Base-by-base conservation (phyloP, 495 filamentous ascomycete genomes). In the Penicillium paxilli region DNA sequence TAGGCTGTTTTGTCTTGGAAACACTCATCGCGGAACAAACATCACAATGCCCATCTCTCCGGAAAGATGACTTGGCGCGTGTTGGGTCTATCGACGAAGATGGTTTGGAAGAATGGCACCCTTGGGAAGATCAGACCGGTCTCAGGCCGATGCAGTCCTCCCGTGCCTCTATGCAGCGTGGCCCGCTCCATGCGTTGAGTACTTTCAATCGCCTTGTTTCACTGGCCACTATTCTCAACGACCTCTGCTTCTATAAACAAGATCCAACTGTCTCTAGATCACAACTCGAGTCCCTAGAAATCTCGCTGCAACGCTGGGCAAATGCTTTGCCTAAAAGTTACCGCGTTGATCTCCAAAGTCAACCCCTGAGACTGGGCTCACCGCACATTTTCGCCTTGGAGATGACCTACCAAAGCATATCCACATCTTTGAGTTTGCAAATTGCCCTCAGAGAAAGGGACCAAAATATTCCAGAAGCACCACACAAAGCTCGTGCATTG, bases 61-160 rank as follows among this genome's bases (percentile, higher is more conserved):
- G 68, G 24, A 66, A 68, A 14, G 68, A 73, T 28, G 79, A 84
- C 51, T 49, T 85, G 28, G 59, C 64, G 9, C 60, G 62, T 20
- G 59, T 82, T 25, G 71, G 75, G 0, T 60, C 67, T 6, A 63
- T 85, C 5, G 72, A 78, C 37, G 83, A 88, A 66, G 82, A 86
- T 65, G 86, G 83, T 1, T 64, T 84, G 22, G 87, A 90, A 51
- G 85, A 90, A 67, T 89, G 86, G 87, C 80, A 87, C 60, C 82
- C 81, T 12, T 90, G 85, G 87, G 73, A 74, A 20, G 76, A 80
- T 44, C 75, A 76, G 24, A 68, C 68, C 20, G 63, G 56, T 23
- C 58, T 64, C 25, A 61, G 66, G 12, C 62, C 66, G 35, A 51
- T 62, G 37, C 55, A 72, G 35, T 62, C 76, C n/a, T 64, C 65